Evolutionary conservation across 495 filamentous ascomycete genomes (phyloP).

Genomic region (Talaromyces proteolyticus): DNA sequence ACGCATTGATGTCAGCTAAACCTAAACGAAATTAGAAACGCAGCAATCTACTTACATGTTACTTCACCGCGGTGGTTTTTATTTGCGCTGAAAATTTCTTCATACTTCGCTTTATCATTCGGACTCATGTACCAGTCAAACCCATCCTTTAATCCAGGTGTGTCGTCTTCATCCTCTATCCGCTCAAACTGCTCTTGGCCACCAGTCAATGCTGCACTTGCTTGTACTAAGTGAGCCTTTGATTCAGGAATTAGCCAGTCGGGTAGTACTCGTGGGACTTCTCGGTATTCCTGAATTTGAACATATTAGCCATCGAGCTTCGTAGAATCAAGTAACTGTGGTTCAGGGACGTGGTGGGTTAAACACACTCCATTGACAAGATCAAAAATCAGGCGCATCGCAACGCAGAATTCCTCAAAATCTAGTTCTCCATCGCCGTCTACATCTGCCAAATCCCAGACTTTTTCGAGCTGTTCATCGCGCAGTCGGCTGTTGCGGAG

Average conservation of each 20-base stretch:
- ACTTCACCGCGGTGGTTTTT: constrained; percentile 80
- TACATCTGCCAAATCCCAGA: constrained; percentile 97
- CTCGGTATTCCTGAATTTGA: constrained; percentile 64
- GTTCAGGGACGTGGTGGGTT: neutral
- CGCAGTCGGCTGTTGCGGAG: constrained; percentile 92
- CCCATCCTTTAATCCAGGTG: constrained; percentile 80
- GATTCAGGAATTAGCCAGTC: constrained; percentile 97
- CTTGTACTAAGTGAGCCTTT: constrained; percentile 93
- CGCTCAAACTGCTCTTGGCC: constrained; percentile 75
- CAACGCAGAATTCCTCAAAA: constrained; percentile 99
- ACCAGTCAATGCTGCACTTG: constrained; percentile 71
- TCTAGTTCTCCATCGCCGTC: constrained; percentile 95
- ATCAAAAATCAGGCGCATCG: constrained; percentile 96
- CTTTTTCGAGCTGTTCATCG: constrained; percentile 90
- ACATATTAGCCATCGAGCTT: too few species aligned
- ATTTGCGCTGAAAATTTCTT: constrained; percentile 90
- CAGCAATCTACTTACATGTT: constrained; percentile 51
- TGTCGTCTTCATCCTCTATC: constrained; percentile 69
- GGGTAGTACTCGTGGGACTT: constrained; percentile 77
- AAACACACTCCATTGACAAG: constrained; percentile 82
- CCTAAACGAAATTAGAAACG: too few species aligned
- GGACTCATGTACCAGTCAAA: constrained; percentile 99
- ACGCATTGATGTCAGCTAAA: too few species aligned
- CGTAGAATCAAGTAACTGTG: neutral
- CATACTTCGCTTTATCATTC: constrained; percentile 82